These are phyloP conservation scores for Barnettozyma wickerhamii DNA, from an alignment of 805 yeast species.

Conservation along the genomic window DNA sequence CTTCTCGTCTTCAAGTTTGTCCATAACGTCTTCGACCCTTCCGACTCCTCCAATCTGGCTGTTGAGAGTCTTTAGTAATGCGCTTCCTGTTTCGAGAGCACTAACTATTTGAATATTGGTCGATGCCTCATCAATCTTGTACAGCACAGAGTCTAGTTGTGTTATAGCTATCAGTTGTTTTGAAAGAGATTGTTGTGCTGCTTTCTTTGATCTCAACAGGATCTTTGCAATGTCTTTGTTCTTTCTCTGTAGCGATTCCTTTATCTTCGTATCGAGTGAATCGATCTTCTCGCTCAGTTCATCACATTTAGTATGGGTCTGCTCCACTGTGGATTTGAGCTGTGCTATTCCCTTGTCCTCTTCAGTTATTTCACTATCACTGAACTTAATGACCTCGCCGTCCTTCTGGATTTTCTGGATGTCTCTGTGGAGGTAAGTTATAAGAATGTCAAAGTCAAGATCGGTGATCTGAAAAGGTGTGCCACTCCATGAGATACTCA, in stretches of 20 bases:
- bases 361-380: slow-evolving; percentile 26
- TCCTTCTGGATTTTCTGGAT: slow-evolving; percentile 9
- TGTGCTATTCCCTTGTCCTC: slow-evolving; percentile 31
- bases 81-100: slow-evolving; percentile 34
- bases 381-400: slow-evolving; percentile 20
- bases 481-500: slow-evolving; percentile 8
- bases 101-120: slow-evolving; percentile 35
- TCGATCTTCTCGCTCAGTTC: slow-evolving; percentile 21
- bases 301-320: slow-evolving; percentile 19
- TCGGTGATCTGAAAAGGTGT: slow-evolving; percentile 8
- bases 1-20: slow-evolving; percentile 34
- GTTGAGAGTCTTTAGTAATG: slow-evolving; percentile 34
- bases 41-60: slow-evolving; percentile 40
- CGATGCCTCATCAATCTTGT: slow-evolving; percentile 39
- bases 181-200: slow-evolving; percentile 31
- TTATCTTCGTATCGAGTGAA: slow-evolving; percentile 14
- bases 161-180: slow-evolving; percentile 29
- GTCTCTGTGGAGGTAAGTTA: slow-evolving; percentile 22
- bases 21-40: slow-evolving; percentile 36
- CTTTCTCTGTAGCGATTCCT: slow-evolving; percentile 18
- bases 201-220: slow-evolving; percentile 30
- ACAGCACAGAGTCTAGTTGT: slow-evolving; percentile 35
- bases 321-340: slow-evolving; percentile 26
- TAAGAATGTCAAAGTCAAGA: slow-evolving; percentile 19
- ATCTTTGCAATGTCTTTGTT: slow-evolving; percentile 29